These are phyloP conservation scores for Panicum miliaceum DNA, from an alignment of 176 grass and related monocot genomes.

Conservation along the genomic window DNA sequence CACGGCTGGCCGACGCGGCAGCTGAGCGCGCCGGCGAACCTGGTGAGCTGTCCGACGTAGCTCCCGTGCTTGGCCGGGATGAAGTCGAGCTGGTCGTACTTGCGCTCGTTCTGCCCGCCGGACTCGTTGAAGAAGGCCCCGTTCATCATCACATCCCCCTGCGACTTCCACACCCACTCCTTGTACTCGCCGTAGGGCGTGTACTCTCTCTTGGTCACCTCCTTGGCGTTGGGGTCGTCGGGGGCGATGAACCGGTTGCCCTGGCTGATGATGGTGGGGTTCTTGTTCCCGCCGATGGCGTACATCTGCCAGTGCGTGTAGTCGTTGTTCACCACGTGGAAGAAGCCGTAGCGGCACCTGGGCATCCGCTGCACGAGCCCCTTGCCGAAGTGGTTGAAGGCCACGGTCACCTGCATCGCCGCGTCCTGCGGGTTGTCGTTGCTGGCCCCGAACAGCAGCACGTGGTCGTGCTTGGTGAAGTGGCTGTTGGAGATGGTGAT, in stretches of 20 bases:
- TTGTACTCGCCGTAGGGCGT: conserved; percentile 52
- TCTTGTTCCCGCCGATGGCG: conserved; percentile 71
- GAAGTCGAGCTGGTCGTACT: conserved; percentile 42
- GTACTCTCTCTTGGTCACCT: conserved; percentile 84
- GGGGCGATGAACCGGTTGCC: conserved; percentile 75
- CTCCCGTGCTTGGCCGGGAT: conserved; percentile 68
- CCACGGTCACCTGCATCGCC: conserved; percentile 79
- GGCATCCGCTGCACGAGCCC: conserved; percentile 95
- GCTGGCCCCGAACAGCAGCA: conserved; percentile 85
- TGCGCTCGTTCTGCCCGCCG: conserved; percentile 39
- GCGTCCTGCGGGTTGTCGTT: conserved; percentile 48
- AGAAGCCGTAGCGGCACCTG: conserved; percentile 66
- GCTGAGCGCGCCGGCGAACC: conserved; percentile 59
- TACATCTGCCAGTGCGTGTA: conserved; percentile 95
- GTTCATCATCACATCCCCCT: conserved; percentile 65
- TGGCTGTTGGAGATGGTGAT: conserved; percentile 86
- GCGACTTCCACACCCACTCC: conserved; percentile 86
- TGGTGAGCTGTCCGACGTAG: conserved; percentile 52
- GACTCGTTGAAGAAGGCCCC: conserved; percentile 86
- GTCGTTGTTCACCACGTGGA: conserved; percentile 92
- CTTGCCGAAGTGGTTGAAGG: conserved; percentile 89
- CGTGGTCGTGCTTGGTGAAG: conserved; percentile 78
- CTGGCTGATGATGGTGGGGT: conserved; percentile 92
- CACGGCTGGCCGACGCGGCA: conserved; percentile 45
- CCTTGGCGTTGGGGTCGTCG: conserved; percentile 46